These are phyloP conservation scores for Chalciporus piperatus DNA, from an alignment of 768 basidiomycete genomes.

Conservation along the genomic window DNA sequence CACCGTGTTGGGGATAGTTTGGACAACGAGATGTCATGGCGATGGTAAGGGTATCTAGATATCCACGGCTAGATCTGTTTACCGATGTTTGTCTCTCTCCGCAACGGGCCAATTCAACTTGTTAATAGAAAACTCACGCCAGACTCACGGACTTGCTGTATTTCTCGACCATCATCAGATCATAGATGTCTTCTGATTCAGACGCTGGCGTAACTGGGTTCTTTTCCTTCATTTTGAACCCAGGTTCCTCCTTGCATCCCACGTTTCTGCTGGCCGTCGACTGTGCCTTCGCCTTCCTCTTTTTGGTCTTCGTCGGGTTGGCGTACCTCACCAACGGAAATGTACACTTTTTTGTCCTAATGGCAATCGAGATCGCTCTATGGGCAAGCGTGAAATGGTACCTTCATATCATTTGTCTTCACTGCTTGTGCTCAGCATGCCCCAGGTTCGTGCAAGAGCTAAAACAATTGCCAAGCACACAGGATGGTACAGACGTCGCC, in stretches of 20 bases:
- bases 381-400: conserved; percentile 86
- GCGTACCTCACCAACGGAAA: conserved; percentile 62
- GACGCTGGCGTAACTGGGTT: conserved; percentile 30
- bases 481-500: conserved; percentile 4
- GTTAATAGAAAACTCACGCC: no score
- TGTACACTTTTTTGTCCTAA: conserved; percentile 63
- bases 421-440: conserved; percentile 10
- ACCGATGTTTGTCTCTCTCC: conserved; percentile 14
- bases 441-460: conserved; percentile 69
- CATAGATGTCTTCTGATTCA: conserved; percentile 21
- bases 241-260: conserved; percentile 76
- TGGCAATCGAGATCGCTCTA: conserved; percentile 60
- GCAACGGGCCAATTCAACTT: background rate
- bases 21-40: conserved; percentile 3
- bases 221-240: conserved; percentile 58
- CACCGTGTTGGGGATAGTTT: conserved; percentile 8
- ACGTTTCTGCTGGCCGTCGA: conserved; percentile 65
- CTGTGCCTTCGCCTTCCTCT: conserved; percentile 53
- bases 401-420: conserved; percentile 15
- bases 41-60: background rate
- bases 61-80: conserved; percentile 7
- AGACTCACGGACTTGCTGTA: background rate
- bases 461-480: conserved; percentile 33
- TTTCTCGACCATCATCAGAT: background rate
- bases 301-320: conserved; percentile 58